Conservation (phyloP, 2,329 filamentous ascomycete species). For the Bipolaris cookei region DNA sequence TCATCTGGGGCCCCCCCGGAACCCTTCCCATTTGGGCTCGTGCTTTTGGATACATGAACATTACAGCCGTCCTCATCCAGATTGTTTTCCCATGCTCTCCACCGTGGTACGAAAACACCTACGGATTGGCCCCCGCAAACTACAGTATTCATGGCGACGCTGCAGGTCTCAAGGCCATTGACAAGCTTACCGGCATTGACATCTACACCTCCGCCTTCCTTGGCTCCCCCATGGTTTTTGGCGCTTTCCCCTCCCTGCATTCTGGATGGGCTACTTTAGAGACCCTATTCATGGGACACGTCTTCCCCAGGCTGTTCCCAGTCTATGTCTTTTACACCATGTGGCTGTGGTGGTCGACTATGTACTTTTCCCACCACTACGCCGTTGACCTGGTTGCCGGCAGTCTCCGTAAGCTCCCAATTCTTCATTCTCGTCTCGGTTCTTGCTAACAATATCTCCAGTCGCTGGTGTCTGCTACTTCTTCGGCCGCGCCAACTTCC, state of each 20-base stretch:
- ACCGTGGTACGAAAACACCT: constrained; percentile 95
- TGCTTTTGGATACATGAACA: constrained; percentile 91
- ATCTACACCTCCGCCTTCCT: constrained; percentile 93
- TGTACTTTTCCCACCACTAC: constrained; percentile 98
- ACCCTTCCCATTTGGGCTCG: constrained; percentile 84
- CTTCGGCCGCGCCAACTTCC: constrained; percentile 76
- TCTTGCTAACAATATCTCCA: constrained; percentile 35
- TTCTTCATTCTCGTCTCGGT: too few relatives aligned
- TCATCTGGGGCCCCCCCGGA: constrained; percentile 86
- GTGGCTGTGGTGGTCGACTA: constrained; percentile 98
- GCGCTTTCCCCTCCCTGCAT: constrained; percentile 92
- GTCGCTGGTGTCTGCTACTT: constrained; percentile 79
- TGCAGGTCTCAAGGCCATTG: constrained; percentile 85
- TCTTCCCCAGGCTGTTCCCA: constrained; percentile 82
- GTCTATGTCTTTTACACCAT: constrained; percentile 83
- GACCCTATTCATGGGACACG: constrained; percentile 89
- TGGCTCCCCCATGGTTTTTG: constrained; percentile 88
- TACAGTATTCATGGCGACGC: constrained; percentile 91
- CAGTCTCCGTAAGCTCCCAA: constrained; percentile 62
- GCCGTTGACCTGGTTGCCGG: constrained; percentile 91
- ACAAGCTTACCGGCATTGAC: constrained; percentile 87
- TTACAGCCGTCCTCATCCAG: constrained; percentile 85
- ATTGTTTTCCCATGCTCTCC: constrained; percentile 91
- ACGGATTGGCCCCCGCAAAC: constrained; percentile 87
- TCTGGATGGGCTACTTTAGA: constrained; percentile 88